These are phyloP conservation scores for Globisporangium uncinulatum DNA, from an alignment of 352 stramenopile species.

Conservation along the genomic window DNA sequence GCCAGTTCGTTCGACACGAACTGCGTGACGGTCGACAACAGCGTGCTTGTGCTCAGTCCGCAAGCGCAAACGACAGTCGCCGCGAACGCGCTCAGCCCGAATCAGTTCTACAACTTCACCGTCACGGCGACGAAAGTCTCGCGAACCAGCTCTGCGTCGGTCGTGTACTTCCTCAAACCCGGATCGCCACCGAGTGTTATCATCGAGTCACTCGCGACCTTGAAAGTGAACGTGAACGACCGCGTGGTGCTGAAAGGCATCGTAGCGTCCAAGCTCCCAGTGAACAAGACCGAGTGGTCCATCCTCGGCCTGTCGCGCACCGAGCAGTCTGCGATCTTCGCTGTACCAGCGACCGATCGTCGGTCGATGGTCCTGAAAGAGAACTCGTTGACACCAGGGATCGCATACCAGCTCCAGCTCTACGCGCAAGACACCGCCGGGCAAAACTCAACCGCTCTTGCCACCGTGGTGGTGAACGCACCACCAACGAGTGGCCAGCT, in stretches of 20 bases:
- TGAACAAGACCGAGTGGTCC: constrained; percentile 40
- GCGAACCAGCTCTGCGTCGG: constrained; percentile 23
- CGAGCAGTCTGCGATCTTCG: constrained; percentile 32
- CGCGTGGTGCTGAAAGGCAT: constrained; percentile 46
- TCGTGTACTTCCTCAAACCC: constrained; percentile 37
- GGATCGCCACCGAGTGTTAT: constrained; percentile 46
- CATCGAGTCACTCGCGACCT: constrained; percentile 32
- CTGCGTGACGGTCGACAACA: constrained; percentile 16
- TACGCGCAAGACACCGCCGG: constrained; percentile 34
- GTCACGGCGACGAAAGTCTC: constrained; percentile 34
- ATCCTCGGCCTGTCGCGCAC: constrained; percentile 26
- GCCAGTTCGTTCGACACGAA: constrained; percentile 27
- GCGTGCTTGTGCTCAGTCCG: constrained; percentile 16
- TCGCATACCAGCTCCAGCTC: constrained; percentile 48
- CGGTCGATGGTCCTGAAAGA: constrained; percentile 48
- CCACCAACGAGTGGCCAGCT: constrained; percentile 46
- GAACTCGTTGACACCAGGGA: constrained; percentile 31
- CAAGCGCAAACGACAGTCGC: constrained; percentile 28
- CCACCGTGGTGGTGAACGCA: constrained; percentile 42
- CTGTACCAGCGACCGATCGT: constrained; percentile 22
- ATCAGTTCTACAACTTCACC: constrained; percentile 49
- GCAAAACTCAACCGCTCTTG: constrained; percentile 31
- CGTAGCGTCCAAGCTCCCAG: constrained; percentile 36
- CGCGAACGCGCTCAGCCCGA: constrained; percentile 41
- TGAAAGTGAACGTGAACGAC: constrained; percentile 57